phyloP scores from a whole-genome alignment of 345 rosid genomes.

The Syzygium grande region DNA sequence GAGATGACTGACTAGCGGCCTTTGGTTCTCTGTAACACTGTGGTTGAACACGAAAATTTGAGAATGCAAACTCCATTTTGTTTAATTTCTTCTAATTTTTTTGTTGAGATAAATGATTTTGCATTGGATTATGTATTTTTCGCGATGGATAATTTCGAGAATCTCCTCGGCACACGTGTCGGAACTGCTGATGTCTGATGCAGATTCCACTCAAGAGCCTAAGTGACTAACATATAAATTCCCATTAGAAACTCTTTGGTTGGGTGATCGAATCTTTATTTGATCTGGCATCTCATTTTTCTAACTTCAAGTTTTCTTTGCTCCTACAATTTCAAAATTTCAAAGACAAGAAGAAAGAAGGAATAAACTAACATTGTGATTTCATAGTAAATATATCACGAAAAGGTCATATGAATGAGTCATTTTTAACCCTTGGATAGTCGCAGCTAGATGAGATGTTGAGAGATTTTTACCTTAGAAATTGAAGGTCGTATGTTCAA shows the following conservation, averaged over 20 bases:
- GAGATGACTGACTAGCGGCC: neutral
- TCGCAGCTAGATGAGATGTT: neutral
- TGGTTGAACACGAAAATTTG: neutral
- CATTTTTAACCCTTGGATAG: too few relatives aligned
- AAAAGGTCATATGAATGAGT: too few relatives aligned
- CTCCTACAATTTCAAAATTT: neutral
- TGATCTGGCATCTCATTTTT: neutral
- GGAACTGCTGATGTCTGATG: constrained; percentile 1
- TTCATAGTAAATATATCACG: too few relatives aligned
- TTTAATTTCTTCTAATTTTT: neutral
- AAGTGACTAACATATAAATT: constrained; percentile 5
- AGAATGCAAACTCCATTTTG: neutral
- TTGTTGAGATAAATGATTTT: neutral
- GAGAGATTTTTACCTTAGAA: neutral
- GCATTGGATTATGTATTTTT: neutral
- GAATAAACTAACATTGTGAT: neutral
- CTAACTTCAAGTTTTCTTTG: neutral
- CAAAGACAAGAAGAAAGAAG: neutral
- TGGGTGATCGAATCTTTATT: neutral
- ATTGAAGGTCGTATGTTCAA: neutral
- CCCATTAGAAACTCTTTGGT: neutral
- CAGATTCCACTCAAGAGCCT: constrained; percentile 14
- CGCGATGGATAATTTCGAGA: neutral
- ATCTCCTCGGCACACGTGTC: neutral
- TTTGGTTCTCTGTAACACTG: neutral